Base-by-base conservation (phyloP, 1,284 basidiomycete genomes). In the Ganoderma multipileum region DNA sequence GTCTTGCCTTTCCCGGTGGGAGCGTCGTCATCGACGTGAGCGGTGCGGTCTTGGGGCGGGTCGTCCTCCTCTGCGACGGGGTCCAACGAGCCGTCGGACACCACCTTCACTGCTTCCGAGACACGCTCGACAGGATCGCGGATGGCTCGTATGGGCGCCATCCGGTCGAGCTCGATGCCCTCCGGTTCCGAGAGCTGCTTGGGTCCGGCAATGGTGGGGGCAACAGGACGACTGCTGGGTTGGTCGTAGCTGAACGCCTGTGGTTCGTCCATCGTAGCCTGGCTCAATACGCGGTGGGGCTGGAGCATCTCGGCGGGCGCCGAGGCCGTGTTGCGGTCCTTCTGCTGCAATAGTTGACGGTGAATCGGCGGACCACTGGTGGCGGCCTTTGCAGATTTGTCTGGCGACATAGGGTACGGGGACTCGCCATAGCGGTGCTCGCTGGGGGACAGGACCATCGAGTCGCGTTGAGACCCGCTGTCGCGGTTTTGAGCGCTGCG, bases 291-390 rank as follows among this genome's bases (percentile, higher is more conserved):
- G 7, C 73, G 78, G 67, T 84, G 83, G 0, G 76, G 79, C 20
- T 79, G 75, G 16, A 82, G 82, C 30, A 90, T 75, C 64, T 85
- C 84, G 3, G 88, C 82, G 28, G 89, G 90, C 0, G 89, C 89
- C 50, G 88, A 86, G 38, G 76, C 76, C 26, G 74, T 74, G 20
- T 78, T 71, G 50, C 68, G 75, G 30, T 66, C 61, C 54, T 55
- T 39, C 14, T 44, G 44, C 59, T 64, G 58, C 52, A 60, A 42
- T 28, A 47, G 54, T 28, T 28, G 36, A 23, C 28, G 38, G 12
- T 33, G 30, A 20, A 59, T 20, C 12, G 59, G 52, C 7, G 63
- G 60, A 38, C 50, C 28, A 28, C 41, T 20, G 8, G 61, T 47
- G 8, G 63, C 2, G 23, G 58, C 38, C 54, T 64, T 44, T 47